Evolutionary conservation across 805 yeast species (phyloP), one percentile per base, ranked within the genome.

Genomic region (Candida suzukii): DNA sequence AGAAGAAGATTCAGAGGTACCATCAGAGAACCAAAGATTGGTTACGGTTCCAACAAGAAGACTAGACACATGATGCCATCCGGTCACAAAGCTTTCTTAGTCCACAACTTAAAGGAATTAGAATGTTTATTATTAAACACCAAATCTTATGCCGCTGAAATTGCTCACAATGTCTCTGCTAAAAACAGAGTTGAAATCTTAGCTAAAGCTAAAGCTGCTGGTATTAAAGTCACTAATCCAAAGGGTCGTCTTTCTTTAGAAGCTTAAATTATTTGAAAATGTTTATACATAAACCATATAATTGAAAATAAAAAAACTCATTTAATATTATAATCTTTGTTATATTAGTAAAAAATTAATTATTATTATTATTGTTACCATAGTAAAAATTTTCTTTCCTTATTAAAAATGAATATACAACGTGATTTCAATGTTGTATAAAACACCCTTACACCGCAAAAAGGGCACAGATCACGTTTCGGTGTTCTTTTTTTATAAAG

Each of bases 1-100:
- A 93, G 99, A 82, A 91, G 99, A 82, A 84, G 93, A 81, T 93
- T 93, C 95, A 88, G 97, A 83, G 99, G 99, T 69, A 84, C 91
- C 76, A 87, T 93, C 70, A 79, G 90, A 64, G 95, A 91, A 81
- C 99, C 99, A 80, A 90, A 85, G 80, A 90, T 93, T 66, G 99
- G 99, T 81, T 93, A 87, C 81, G 97, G 99, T 76, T 88, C 98
- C 63, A 88, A 93, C 96, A 93, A 88, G 80, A 88, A 84, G 82
- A 93, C 99, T 70, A 88, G 83, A 74, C 87, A 82, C 83, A 68
- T 93, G 78, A 73, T 77, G 67, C 96, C 97, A 71, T 86, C 96
- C 53, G 99, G 99, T 70, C 96, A 87, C 95, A 95, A 88, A 82
- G 82, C 86, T 63, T 85, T 85, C 81, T 76, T 88, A 64, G 96